These are phyloP conservation scores for Corinectria fuckeliana DNA, from an alignment of 2,329 filamentous ascomycete genomes.

Conservation along the genomic window DNA sequence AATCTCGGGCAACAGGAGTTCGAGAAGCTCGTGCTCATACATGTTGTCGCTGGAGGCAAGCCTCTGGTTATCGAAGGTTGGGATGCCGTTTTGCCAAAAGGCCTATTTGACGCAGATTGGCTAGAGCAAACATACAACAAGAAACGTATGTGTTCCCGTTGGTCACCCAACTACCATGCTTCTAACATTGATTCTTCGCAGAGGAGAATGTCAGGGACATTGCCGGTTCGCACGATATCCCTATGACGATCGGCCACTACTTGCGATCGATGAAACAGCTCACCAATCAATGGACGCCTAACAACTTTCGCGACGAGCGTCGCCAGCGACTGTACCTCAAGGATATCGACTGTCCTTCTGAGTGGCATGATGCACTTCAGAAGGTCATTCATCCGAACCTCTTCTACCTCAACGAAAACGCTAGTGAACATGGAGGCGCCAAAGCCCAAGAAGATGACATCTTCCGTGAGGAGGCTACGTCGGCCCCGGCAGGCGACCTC, in stretches of 20 bases:
- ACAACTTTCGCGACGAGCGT: constrained; percentile 78
- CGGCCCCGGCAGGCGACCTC: constrained; percentile 82
- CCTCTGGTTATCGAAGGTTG: constrained; percentile 93
- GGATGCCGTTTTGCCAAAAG: constrained; percentile 74
- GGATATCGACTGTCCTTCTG: constrained; percentile 90
- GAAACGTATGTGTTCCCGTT: constrained; percentile 65
- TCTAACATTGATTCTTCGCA: constrained; percentile 45
- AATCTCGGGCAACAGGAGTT: constrained; percentile 79
- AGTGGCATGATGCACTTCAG: constrained; percentile 83
- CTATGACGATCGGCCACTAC: constrained; percentile 89
- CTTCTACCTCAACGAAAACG: constrained; percentile 88
- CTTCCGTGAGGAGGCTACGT: constrained; percentile 59
- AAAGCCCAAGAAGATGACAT: constrained; percentile 45
- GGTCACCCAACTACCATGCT: neutral
- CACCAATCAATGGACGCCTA: constrained; percentile 78
- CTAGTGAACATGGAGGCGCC: constrained; percentile 50
- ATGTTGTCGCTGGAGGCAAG: constrained; percentile 85
- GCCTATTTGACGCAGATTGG: constrained; percentile 83
- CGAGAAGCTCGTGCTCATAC: constrained; percentile 81
- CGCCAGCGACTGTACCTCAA: constrained; percentile 93
- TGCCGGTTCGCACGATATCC: constrained; percentile 72
- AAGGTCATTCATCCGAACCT: constrained; percentile 80
- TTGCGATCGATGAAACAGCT: constrained; percentile 85
- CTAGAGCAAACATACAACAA: constrained; percentile 78
- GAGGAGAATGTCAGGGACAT: constrained; percentile 88